These are phyloP conservation scores for Leishmania arabica DNA, from an alignment of 208 protist species.

Conservation along the genomic window DNA sequence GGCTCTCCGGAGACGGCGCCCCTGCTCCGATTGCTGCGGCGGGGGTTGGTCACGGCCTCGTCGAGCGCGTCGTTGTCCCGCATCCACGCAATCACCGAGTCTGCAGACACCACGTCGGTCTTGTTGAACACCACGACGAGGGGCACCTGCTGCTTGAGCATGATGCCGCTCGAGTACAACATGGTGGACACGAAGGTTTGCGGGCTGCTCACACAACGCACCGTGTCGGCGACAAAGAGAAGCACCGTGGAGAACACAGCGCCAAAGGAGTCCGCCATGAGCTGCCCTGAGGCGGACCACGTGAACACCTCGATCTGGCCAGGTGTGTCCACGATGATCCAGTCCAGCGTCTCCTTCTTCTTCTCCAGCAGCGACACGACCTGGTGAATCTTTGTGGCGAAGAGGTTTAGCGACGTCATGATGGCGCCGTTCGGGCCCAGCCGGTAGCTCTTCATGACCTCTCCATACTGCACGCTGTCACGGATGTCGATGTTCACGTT, in stretches of 20 bases:
- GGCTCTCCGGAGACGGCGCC: neutral
- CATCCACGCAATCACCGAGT: conserved; percentile 95
- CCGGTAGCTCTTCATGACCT: conserved; percentile 98
- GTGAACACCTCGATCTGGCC: conserved; percentile 99
- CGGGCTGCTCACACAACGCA: conserved; percentile 88
- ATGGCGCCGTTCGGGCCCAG: conserved; percentile 99
- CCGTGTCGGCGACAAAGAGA: conserved; percentile 98
- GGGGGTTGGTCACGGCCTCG: conserved; percentile 62
- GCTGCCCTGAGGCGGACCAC: conserved; percentile 97
- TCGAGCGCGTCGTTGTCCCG: conserved; percentile 90
- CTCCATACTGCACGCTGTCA: conserved; percentile 98
- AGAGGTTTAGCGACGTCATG: conserved; percentile 99
- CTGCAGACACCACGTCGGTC: conserved; percentile 91
- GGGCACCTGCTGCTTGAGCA: conserved; percentile 98
- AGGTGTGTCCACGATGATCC: conserved; percentile 98
- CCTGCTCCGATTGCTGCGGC: neutral
- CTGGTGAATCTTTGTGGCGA: conserved; percentile 98
- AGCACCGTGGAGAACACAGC: conserved; percentile 95
- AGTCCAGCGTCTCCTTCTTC: conserved; percentile 80
- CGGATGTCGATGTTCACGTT: conserved; percentile 99
- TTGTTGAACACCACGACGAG: conserved; percentile 99
- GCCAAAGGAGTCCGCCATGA: conserved; percentile 97
- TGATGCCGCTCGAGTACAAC: conserved; percentile 98
- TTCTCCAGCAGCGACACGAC: conserved; percentile 92
- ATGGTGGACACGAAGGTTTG: conserved; percentile 99